Percentiles rank a stretch among this genome's conserved stretches.
Conservation (phyloP, 139 green algal species). For the Chlamydomonas sp. region DNA sequence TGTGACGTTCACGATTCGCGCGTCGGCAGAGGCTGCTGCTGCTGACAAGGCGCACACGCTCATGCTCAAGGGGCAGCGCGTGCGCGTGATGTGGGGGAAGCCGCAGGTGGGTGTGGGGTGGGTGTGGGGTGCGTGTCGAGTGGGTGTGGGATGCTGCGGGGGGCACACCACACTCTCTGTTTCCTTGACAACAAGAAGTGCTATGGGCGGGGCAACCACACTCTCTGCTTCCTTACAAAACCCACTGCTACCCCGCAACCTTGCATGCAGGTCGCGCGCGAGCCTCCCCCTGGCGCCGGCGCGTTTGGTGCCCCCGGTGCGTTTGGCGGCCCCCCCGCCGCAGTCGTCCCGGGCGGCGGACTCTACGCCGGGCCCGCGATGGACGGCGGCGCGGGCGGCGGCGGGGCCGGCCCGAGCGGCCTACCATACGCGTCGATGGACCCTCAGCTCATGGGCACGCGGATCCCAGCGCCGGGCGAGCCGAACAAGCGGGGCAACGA, state of each 20-base stretch:
- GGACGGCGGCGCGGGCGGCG: constrained; percentile 9
- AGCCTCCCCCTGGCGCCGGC: background rate
- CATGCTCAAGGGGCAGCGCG: constrained; percentile 70
- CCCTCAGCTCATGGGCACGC: constrained; percentile 33
- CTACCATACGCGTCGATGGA: constrained; percentile 44
- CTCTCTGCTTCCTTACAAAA: background rate
- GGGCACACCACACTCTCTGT: too few relatives aligned
- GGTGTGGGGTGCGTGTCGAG: too few relatives aligned
- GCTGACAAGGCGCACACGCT: constrained; percentile 43
- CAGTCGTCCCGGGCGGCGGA: background rate
- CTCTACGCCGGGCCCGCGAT: background rate
- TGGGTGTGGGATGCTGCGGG: too few relatives aligned
- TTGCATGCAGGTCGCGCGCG: background rate
- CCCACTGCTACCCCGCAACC: background rate
- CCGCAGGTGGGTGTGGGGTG: constrained; percentile 42
- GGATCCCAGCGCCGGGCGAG: constrained; percentile 22
- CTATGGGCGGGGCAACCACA: background rate
- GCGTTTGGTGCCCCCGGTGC: background rate
- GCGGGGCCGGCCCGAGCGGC: background rate
- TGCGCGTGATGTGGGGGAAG: constrained; percentile 87
- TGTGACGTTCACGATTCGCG: constrained; percentile 69
- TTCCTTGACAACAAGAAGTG: background rate
- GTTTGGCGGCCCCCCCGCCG: constrained; percentile 2
- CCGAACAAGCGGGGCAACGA: background rate
- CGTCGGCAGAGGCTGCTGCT: constrained; percentile 3